These are phyloP conservation scores for Pyrenopolyporus hunteri DNA, from an alignment of 495 filamentous ascomycete species.

Conservation along the genomic window DNA sequence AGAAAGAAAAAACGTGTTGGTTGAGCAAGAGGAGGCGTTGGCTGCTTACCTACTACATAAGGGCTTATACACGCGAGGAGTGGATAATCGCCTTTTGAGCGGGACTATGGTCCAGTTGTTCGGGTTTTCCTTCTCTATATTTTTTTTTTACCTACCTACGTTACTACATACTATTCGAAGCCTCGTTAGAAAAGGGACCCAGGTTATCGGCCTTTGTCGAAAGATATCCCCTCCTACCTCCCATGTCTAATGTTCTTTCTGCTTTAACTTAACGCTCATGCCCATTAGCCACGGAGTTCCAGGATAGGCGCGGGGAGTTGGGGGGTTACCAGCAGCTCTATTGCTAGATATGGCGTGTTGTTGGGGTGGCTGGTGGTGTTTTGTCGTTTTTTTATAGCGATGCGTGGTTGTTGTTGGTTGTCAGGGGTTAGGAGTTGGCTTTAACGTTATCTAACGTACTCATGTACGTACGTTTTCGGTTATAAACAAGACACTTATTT, in stretches of 20 bases:
- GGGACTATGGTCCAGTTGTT: not conserved
- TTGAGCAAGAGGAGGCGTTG: not conserved
- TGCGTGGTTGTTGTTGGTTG: constrained; percentile 1
- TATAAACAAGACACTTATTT: too few species aligned
- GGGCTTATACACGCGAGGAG: not conserved
- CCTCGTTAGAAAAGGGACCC: not conserved
- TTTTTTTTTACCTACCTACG: not conserved
- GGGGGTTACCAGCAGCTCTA: too few species aligned
- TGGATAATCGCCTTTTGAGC: constrained; percentile 1
- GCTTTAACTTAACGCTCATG: not conserved
- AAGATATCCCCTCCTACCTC: constrained; percentile 3
- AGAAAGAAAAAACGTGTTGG: not conserved
- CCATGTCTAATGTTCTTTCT: not conserved
- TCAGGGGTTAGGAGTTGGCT: too few species aligned
- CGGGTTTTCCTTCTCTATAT: not conserved
- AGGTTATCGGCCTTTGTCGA: not conserved
- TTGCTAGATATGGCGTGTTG: not conserved
- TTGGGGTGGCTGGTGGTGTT: not conserved
- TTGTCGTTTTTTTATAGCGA: not conserved
- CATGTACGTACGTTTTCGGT: too few species aligned
- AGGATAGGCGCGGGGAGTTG: constrained; percentile 9
- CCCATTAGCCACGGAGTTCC: constrained; percentile 26
- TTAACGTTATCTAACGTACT: too few species aligned
- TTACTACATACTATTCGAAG: not conserved
- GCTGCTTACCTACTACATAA: not conserved